Percentiles rank a stretch among this genome's conserved stretches.
phyloP scores from a whole-genome alignment of 2,329 filamentous ascomycete species.

The Periconia sp. region DNA sequence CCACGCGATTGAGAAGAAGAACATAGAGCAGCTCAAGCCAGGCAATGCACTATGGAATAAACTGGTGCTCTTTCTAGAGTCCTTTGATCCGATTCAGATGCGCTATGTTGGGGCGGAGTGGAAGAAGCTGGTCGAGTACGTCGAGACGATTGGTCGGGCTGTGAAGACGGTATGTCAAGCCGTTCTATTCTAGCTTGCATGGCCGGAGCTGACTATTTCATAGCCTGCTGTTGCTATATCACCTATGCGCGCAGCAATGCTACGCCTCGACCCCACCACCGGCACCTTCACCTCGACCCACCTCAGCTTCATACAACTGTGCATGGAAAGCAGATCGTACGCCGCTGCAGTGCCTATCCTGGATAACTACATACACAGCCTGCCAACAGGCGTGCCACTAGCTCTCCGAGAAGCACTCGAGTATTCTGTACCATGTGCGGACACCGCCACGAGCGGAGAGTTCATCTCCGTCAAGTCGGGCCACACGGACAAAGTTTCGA shows the following conservation, averaged over 20 bases:
- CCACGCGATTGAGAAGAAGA: slow-evolving; percentile 40
- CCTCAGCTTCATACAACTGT: slow-evolving; percentile 62
- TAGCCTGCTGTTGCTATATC: slow-evolving; percentile 46
- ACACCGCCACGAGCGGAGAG: slow-evolving; percentile 52
- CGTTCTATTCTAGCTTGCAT: not conserved
- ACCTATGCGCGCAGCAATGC: slow-evolving; percentile 59
- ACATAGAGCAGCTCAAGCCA: slow-evolving; percentile 49
- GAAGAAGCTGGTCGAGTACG: slow-evolving; percentile 50
- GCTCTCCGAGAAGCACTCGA: slow-evolving; percentile 40
- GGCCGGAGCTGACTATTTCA: slow-evolving; percentile 14
- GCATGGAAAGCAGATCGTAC: slow-evolving; percentile 60
- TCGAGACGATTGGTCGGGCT: slow-evolving; percentile 40
- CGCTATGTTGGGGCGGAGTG: slow-evolving; percentile 60
- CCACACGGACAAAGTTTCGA: slow-evolving; percentile 62
- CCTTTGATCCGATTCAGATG: slow-evolving; percentile 61
- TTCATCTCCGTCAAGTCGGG: slow-evolving; percentile 67
- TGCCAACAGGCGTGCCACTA: slow-evolving; percentile 55
- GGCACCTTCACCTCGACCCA: slow-evolving; percentile 71
- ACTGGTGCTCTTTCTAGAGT: slow-evolving; percentile 54
- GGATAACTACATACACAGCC: slow-evolving; percentile 70
- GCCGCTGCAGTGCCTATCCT: slow-evolving; percentile 66
- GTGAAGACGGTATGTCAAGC: slow-evolving; percentile 36
- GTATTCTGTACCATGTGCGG: slow-evolving; percentile 48
- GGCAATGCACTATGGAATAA: slow-evolving; percentile 57
- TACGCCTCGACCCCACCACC: slow-evolving; percentile 70